These are phyloP conservation scores for Dryas alaskensis DNA, from an alignment of 306 rosid genomes.

Conservation along the genomic window DNA sequence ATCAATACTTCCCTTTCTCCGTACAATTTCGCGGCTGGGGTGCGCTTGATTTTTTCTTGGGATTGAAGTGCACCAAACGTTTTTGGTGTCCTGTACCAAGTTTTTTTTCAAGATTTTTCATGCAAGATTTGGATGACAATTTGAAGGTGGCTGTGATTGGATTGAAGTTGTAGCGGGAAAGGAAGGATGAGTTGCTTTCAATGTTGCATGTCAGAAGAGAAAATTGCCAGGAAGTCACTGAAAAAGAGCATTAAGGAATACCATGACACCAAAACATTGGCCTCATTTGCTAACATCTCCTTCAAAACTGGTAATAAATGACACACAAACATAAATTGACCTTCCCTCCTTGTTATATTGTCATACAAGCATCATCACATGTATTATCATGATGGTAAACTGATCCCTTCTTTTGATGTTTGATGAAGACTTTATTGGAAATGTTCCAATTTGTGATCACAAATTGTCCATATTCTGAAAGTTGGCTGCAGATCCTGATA, in stretches of 20 bases:
- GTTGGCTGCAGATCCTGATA: background rate
- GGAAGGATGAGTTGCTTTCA: constrained; percentile 65
- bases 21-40: constrained; percentile 9
- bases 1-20: constrained; percentile 3
- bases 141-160: constrained; percentile 28
- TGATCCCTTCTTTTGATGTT: background rate
- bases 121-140: constrained; percentile 27
- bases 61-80: background rate
- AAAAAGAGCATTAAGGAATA: constrained; percentile 57
- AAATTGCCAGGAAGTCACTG: constrained; percentile 38
- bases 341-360: background rate
- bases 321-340: background rate
- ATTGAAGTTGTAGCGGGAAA: constrained; percentile 17
- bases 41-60: background rate
- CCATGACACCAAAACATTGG: constrained; percentile 46
- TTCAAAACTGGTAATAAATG: constrained; percentile 54
- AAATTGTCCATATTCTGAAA: background rate
- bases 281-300: constrained; percentile 64
- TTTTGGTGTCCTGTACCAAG: background rate
- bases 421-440: background rate
- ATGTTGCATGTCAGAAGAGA: constrained; percentile 58
- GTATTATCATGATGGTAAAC: background rate
- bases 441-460: background rate
- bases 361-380: background rate
- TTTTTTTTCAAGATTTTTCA: constrained; percentile 15